phyloP scores from a whole-genome alignment of 1,284 basidiomycete genomes.

The Tetrapyrgos nigripes region DNA sequence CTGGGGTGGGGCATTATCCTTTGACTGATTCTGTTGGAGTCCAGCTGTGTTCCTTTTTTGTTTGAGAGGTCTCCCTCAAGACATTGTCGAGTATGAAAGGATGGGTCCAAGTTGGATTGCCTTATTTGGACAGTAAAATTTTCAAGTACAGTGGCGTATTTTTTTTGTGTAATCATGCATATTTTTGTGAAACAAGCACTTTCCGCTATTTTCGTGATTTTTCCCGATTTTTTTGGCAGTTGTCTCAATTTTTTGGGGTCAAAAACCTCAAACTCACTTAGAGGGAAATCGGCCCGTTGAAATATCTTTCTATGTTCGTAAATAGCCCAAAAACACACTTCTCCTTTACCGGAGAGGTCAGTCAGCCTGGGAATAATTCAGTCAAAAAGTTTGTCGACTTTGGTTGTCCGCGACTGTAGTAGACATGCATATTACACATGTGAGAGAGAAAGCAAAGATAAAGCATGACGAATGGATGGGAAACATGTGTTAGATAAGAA shows the following conservation, averaged over 20 bases:
- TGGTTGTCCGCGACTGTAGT: no score
- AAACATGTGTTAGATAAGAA: no score
- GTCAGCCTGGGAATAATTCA: no score
- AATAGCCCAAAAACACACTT: no score
- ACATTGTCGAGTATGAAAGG: not conserved
- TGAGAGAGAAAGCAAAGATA: no score
- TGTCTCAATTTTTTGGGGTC: conserved; percentile 16
- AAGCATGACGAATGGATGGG: no score
- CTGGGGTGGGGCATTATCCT: no score
- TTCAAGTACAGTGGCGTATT: no score
- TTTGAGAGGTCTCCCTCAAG: not conserved
- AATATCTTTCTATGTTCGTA: not conserved
- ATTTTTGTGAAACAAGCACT: conserved; percentile 4
- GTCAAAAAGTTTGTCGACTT: no score
- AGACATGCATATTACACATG: no score
- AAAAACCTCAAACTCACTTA: conserved; percentile 23
- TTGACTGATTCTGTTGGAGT: not conserved
- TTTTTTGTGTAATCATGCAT: no score
- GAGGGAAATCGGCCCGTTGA: not conserved
- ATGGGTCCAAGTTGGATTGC: not conserved
- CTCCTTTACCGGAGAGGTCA: no score
- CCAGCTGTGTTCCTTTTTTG: not conserved
- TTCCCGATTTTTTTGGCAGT: conserved; percentile 15
- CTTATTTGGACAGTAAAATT: not conserved
- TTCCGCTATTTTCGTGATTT: conserved; percentile 15